These are phyloP conservation scores for Skeletonema menzelii DNA, from an alignment of 108 stramenopile species.

Conservation along the genomic window DNA sequence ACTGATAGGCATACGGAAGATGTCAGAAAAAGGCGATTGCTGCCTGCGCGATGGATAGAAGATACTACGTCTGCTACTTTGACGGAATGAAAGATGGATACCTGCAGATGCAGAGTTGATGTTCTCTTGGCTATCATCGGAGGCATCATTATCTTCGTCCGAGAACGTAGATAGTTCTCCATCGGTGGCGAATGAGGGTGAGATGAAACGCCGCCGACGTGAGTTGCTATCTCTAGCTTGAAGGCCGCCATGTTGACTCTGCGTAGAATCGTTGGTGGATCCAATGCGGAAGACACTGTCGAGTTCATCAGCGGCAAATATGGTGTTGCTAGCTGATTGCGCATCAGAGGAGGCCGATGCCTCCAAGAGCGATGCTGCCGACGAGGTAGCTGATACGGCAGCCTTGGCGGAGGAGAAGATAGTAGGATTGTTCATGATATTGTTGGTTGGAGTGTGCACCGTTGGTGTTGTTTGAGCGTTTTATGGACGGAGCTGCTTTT, in stretches of 20 bases:
- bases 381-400: not conserved
- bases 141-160: not conserved
- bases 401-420: not conserved
- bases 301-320: not conserved
- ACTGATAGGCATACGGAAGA: not conserved
- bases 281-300: not conserved
- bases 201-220: not conserved
- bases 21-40: not conserved
- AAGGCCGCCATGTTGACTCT: not conserved
- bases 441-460: not conserved
- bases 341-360: not conserved
- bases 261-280: not conserved
- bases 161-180: not conserved
- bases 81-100: not conserved
- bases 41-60: not conserved
- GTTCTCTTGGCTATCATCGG: not conserved
- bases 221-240: not conserved
- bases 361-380: not conserved
- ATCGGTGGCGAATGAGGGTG: not conserved
- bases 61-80: not conserved
- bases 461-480: not conserved
- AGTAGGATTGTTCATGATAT: not conserved
- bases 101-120: not conserved
- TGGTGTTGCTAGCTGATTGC: not conserved
- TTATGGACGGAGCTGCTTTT: not conserved